phyloP scores from a whole-genome alignment of 805 yeast genomes.

The Millerago galiae region DNA sequence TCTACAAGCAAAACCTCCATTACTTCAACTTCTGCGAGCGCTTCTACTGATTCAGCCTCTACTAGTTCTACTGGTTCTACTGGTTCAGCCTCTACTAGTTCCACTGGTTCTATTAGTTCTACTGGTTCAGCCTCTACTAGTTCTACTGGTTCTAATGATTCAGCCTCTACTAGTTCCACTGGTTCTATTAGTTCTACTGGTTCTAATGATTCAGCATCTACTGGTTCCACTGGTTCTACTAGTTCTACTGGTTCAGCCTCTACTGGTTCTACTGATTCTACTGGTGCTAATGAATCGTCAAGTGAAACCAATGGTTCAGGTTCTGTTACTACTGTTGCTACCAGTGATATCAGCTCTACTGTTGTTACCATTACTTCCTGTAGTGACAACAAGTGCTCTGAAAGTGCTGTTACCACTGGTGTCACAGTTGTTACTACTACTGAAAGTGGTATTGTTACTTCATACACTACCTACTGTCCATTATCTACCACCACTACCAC shows the following conservation, averaged over 20 bases:
- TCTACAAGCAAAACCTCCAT: no score
- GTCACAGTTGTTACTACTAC: background rate
- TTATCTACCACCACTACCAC: background rate
- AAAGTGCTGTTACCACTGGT: background rate
- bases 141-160: no score
- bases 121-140: no score
- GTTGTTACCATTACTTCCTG: background rate
- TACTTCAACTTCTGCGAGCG: no score
- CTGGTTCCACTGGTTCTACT: no score
- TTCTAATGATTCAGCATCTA: no score
- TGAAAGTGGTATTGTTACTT: background rate
- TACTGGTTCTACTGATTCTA: background rate
- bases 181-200: no score
- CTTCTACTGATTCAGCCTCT: background rate
- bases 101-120: no score
- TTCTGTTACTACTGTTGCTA: background rate
- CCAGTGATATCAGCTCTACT: background rate
- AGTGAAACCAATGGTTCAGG: background rate
- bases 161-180: no score
- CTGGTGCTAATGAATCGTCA: background rate
- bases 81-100: no score
- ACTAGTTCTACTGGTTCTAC: no score
- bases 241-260: no score
- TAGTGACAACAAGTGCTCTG: background rate
- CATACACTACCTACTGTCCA: slow-evolving; percentile 6